Base-by-base conservation (phyloP, 768 basidiomycete genomes). In the Basidioascus undulatus region DNA sequence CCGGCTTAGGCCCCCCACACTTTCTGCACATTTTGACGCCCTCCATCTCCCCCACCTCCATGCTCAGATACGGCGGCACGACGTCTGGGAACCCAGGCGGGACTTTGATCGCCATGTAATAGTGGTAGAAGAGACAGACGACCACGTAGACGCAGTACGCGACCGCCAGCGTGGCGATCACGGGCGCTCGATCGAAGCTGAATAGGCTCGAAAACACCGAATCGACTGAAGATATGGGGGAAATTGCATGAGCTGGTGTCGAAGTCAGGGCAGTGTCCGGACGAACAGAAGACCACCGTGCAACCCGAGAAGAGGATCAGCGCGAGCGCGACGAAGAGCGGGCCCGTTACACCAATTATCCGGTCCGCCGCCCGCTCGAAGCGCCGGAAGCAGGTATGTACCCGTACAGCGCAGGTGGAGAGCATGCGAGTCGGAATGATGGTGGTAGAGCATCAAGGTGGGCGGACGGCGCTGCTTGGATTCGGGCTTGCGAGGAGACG, bases 281-380 rank as follows among this genome's bases (percentile, higher is more conserved):
- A 10, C 1, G 16, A 13, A 87, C 84, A 82, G 56, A 89, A 96
- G 47, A 69, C 74, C 37, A 82, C 45, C 0, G 70, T 63, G 34
- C 83, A 86, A 1, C 64, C 51, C 10, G 64, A 58, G 13, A 86
- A 72, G 21, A 96, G 65, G 6, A 72, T 51, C 41, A 76, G 63
- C 4, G 83, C 87, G n/a, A 89, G 62, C 1, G 61, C 67, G 30
- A 96, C 71, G 55, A 96, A 96, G 52, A 76, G 70, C 0, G 86
- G 89, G 0, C 89, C 89, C 24, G 81, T 86, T 39, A 79, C 76
- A 40, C 86, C 83, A 0, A 83, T 92, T 30, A 89, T 51, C 48
- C 67, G 62, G 56, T 92, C 82, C 5, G 69, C 87, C 37, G 62
- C 57, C 40, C 71, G 61, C 60, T 94, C 86, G 11, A 87, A 55